Percentiles rank a stretch among this genome's conserved stretches.
Conservation (phyloP, 345 rosid species). For the Erysimum cheiranthoides region DNA sequence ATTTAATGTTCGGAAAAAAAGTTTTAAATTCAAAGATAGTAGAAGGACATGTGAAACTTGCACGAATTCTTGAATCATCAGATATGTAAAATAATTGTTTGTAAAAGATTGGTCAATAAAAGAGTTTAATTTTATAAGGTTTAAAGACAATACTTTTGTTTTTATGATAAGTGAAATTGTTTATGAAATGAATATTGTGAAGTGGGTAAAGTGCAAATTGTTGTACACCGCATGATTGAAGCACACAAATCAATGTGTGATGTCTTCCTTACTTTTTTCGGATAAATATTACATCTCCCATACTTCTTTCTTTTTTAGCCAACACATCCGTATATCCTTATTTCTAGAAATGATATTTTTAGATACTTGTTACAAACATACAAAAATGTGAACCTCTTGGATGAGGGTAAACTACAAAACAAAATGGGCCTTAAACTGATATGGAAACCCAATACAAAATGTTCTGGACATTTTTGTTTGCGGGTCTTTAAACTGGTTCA, state of each 20-base stretch:
- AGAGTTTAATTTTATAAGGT: neutral
- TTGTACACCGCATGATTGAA: constrained; percentile 32
- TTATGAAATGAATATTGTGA: neutral
- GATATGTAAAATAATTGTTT: neutral
- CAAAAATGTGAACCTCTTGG: no score
- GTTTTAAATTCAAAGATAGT: neutral
- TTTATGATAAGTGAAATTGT: neutral
- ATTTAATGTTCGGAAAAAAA: neutral
- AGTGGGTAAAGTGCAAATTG: constrained; percentile 36
- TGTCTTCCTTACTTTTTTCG: neutral
- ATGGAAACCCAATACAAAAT: neutral
- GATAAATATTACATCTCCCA: constrained; percentile 14
- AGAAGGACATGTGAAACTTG: neutral
- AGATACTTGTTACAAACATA: no score
- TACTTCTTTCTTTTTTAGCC: neutral
- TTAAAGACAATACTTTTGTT: neutral
- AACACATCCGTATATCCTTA: neutral
- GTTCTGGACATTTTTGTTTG: neutral
- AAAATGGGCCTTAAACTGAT: constrained; percentile 24
- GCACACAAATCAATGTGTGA: constrained; percentile 42
- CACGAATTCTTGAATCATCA: neutral
- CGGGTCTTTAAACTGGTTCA: neutral
- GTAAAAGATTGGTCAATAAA: neutral
- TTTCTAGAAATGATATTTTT: no score
- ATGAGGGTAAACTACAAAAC: neutral